Conservation (phyloP, 306 rosid genomes). For the Trichosanthes truncata region DNA sequence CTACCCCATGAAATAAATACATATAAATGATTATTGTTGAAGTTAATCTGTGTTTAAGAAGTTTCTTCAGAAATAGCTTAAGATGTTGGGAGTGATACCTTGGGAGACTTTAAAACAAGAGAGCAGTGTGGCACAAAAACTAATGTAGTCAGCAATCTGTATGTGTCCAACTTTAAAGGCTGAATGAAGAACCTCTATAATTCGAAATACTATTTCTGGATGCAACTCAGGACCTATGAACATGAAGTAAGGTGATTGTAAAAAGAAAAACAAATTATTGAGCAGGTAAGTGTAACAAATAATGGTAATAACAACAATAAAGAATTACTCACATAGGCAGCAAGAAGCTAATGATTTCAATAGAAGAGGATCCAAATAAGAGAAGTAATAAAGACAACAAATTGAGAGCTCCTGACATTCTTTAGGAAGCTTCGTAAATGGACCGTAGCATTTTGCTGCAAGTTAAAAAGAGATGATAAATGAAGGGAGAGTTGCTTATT, state of each 20-base stretch:
- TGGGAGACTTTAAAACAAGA: conserved; percentile 42
- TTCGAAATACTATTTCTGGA: conserved; percentile 33
- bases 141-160: conserved; percentile 45
- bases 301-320: background rate
- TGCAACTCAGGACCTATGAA: conserved; percentile 68
- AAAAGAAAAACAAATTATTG: background rate
- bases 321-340: conserved; percentile 60
- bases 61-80: background rate
- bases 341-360: conserved; percentile 55
- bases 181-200: conserved; percentile 56
- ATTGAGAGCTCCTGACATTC: conserved; percentile 69
- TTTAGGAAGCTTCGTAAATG: conserved; percentile 65
- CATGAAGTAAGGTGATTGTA: background rate
- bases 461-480: conserved; percentile 20
- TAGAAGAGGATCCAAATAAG: conserved; percentile 46
- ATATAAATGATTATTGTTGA: background rate
- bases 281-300: background rate
- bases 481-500: background rate
- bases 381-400: conserved; percentile 58
- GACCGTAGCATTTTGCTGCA: conserved; percentile 61
- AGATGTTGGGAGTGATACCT: conserved; percentile 26
- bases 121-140: conserved; percentile 58
- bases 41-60: background rate
- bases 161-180: conserved; percentile 49
- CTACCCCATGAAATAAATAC: background rate